Evolutionary conservation across 1,284 basidiomycete species (phyloP), one percentile per base, ranked within the genome.

Genomic region (Pholiota adiposa): DNA sequence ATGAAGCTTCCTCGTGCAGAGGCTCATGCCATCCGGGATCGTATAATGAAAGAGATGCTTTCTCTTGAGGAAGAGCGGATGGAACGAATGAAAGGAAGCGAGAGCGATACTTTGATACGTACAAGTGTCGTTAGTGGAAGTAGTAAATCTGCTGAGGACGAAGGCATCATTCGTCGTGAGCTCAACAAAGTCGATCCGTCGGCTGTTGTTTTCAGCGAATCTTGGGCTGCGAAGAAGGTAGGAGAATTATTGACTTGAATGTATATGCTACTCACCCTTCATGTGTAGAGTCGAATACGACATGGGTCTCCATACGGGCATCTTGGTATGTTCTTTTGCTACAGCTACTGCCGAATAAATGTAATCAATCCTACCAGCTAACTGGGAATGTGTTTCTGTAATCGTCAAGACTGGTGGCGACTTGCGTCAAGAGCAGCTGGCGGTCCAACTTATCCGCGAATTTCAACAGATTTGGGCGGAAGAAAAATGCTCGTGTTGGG

Each of bases 21-120:
- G 72, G 95, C 94, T 0, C 84, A 93, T 0, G 92, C 92, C 0
- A 99, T 99, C 66, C 86, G 94, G 14, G 93, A 96, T 67, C 84
- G 96, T 25, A 99, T 99, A 69, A 99, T 99, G 97, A 88, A 93
- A 69, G 97, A 99, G 81, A 99, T 99, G 97, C 83, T 98, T 70
- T 83, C 93, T 40, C 79, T 99, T 25, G 97, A 99, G 74, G 96
- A 99, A 71, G 95, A 98, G 74, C 86, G 97, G 23, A 97, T 99
- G 88, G 86, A 91, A 59, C 85, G 96, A 14, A 99, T 98, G 97
- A 88, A 89, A 58, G 87, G 90, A 64, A 84, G 81, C 57, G 76
- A 80, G 48, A 82, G 80, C 14, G 85, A 88, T 59, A 82, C 82
- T 36, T 80, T 84, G 51, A 77, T 88, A 61, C 77, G 82, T 54